These are phyloP conservation scores for Patellifolia procumbens DNA, from an alignment of 179 eudicot species.

Conservation along the genomic window DNA sequence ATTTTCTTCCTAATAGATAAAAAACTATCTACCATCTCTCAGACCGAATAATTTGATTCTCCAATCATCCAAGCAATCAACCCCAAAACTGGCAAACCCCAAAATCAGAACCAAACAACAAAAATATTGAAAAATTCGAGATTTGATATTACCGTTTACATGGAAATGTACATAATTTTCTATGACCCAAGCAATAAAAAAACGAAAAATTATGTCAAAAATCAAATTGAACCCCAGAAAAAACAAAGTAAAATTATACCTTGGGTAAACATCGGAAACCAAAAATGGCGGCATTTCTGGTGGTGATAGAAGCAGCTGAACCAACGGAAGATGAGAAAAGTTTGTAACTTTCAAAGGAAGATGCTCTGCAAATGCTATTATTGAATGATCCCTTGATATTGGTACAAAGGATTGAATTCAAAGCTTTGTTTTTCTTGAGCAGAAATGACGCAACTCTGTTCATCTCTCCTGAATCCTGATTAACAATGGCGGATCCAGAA, in stretches of 20 bases:
- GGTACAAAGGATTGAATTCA: conserved; percentile 22
- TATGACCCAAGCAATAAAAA: not conserved
- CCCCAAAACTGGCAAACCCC: not conserved
- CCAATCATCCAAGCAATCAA: not conserved
- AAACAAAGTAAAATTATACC: conserved; percentile 10
- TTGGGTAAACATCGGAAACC: no score
- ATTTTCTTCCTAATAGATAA: no score
- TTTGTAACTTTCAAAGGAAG: conserved; percentile 32
- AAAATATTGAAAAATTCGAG: not conserved
- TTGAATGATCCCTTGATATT: conserved; percentile 19
- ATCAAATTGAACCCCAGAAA: conserved; percentile 11
- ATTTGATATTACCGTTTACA: not conserved
- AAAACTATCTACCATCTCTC: no score
- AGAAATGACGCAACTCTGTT: conserved; percentile 50
- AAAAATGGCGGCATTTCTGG: conserved; percentile 40
- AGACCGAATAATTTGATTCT: not conserved
- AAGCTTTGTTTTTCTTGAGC: conserved; percentile 38
- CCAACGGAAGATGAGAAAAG: conserved; percentile 35
- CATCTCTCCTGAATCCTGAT: no score
- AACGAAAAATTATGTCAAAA: not conserved
- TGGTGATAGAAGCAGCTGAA: conserved; percentile 23
- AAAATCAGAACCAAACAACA: conserved; percentile 9
- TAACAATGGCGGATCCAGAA: no score
- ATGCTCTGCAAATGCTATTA: conserved; percentile 21
- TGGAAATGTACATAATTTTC: not conserved